These are phyloP conservation scores for Daldinia childiae DNA, from an alignment of 495 filamentous ascomycete species.

Conservation along the genomic window DNA sequence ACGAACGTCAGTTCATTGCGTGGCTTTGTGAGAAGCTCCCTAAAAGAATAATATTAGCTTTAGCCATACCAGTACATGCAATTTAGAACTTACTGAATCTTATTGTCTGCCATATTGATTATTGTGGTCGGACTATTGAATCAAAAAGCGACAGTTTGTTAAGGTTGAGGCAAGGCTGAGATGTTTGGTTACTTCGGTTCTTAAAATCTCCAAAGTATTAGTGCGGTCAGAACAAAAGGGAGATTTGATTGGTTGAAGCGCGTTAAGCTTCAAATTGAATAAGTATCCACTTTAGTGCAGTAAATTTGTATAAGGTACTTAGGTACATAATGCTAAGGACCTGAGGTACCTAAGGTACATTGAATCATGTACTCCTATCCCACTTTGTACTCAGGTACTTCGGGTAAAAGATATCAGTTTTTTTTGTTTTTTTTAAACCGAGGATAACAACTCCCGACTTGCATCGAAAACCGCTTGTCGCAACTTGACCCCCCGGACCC, in stretches of 20 bases:
- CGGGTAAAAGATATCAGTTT: conserved; percentile 29
- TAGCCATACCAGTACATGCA: background rate
- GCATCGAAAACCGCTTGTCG: conserved; percentile 7
- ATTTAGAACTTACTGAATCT: conserved; percentile 71
- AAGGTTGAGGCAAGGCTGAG: conserved; percentile 36
- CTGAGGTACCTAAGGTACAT: too few species aligned
- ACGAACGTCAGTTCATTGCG: conserved; percentile 82
- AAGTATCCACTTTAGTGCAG: conserved; percentile 4
- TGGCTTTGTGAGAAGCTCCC: conserved; percentile 83
- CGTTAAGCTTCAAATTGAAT: background rate
- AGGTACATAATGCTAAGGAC: too few species aligned
- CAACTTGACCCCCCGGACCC: conserved; percentile 7
- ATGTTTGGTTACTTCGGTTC: conserved; percentile 19
- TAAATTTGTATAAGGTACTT: too few species aligned
- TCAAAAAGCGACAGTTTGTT: conserved; percentile 17
- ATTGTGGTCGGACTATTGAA: conserved; percentile 36
- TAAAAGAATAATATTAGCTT: conserved; percentile 50
- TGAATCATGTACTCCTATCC: background rate
- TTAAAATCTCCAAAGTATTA: conserved; percentile 28
- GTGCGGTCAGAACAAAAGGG: conserved; percentile 10
- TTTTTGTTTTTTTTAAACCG: conserved; percentile 39
- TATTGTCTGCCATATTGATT: conserved; percentile 74
- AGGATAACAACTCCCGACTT: conserved; percentile 22
- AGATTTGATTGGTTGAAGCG: conserved; percentile 26
- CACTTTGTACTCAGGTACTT: conserved; percentile 16